Base-by-base conservation (phyloP, 2,329 filamentous ascomycete genomes). In the Triangularia verruculosa region DNA sequence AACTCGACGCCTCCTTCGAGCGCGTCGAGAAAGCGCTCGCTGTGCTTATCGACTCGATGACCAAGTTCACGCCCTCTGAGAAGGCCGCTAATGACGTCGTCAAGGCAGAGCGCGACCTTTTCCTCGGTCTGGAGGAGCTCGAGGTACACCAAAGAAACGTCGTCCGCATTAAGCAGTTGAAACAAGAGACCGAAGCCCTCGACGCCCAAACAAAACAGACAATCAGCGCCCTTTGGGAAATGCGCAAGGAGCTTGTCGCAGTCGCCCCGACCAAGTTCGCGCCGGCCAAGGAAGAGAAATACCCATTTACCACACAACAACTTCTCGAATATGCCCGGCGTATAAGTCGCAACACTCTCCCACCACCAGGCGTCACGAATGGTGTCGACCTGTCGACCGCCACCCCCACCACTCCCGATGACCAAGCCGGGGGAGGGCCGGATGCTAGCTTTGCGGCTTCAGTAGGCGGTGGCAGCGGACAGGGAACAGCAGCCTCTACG, bases 261-360 rank as follows among this genome's bases (percentile, higher is more conserved):
- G 87, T 87, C 0, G 82, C 85, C 2, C 82, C 83, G 1, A 88
- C 86, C 5, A 78, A 77, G 22, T 84, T 66, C 68, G 66, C 70
- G 22, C 25, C 34, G 15, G 43, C 66, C 20, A 28, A 17, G 28
- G 47, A 64, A 4, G 77, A 81, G 1, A 83, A 79, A 72, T 81
- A 83, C 68, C 76, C 81, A 9, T 83, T 95, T 57, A 83, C 83
- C 3, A 91, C 92, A 72, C 83, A 87, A 53, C 89, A 93, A 69
- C 85, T 96, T 0, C 86, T 96, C 22, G 83, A 81, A 66, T 95
- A 92, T 74, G 92, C 91, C 22, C 89, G 89, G 52, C 87, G 89
- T 67, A 95, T 96, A 72, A 90, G 88, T 74, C 90, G 88, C 73
- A 92, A 89, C 68, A 94, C 92, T 0, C 82, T 92, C 12, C 91